Evolutionary conservation across 2,329 filamentous ascomycete species (phyloP).

Genomic region (Biscogniauxia marginata): DNA sequence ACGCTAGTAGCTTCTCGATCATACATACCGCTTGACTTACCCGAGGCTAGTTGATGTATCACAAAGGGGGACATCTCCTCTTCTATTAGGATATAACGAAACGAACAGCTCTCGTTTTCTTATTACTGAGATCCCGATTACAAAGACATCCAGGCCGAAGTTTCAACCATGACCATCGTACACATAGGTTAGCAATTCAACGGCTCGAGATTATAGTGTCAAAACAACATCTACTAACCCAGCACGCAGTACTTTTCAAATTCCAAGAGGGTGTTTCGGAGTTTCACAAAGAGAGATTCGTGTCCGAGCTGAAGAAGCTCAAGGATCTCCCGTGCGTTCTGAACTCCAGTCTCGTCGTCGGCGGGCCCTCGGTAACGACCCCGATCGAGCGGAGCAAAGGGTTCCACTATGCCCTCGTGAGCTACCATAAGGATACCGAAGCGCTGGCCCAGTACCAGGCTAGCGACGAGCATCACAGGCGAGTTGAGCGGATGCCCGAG

Average conservation of each 20-base stretch:
- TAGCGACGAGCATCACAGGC: constrained; percentile 51
- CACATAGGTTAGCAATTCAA: not conserved
- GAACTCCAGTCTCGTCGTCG: constrained; percentile 47
- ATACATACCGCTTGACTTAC: too few species aligned
- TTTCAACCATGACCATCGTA: not conserved
- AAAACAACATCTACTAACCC: not conserved
- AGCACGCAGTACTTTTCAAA: constrained; percentile 12
- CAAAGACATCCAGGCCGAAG: not conserved
- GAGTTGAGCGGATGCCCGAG: constrained; percentile 3
- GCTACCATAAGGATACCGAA: constrained; percentile 45
- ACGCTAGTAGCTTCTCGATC: too few species aligned
- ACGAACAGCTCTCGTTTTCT: not conserved
- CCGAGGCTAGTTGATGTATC: too few species aligned
- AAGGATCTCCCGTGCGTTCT: constrained; percentile 48
- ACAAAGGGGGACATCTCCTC: too few species aligned
- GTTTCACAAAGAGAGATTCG: constrained; percentile 43
- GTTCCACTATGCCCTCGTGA: constrained; percentile 50
- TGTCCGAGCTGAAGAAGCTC: constrained; percentile 47
- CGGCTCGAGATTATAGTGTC: not conserved
- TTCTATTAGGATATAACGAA: not conserved
- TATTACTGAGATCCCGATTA: too few species aligned
- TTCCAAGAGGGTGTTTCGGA: constrained; percentile 7
- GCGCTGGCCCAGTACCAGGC: constrained; percentile 52
- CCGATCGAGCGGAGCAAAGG: constrained; percentile 53
- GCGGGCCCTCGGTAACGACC: constrained; percentile 51